Base-by-base conservation (phyloP, 2,329 filamentous ascomycete genomes). In the Alternaria panax region DNA sequence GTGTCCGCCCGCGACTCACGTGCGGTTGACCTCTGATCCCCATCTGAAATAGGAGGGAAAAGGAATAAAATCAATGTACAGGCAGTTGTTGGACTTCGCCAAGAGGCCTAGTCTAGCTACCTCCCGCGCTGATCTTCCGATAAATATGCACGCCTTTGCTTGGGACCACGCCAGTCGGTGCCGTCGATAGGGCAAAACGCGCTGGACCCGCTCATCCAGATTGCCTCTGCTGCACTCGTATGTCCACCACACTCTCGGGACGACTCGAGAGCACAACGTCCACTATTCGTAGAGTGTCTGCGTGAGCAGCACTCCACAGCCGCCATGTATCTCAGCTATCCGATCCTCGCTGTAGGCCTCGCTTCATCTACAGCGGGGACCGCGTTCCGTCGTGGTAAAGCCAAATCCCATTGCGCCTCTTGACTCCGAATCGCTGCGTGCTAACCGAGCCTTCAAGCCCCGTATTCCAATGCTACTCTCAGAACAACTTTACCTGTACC, bases 401-500 rank as follows among this genome's bases (percentile, higher is more conserved):
- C 65, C 59, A 54, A 51, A 57, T 36, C 54, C 36, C 40, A 28
- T 54, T 51, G 51, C 59, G 60, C 63, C 59, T 58, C 43, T 54
- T 57, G 52, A 51, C 63, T 60, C 67, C 64, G 68, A 68, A 68
- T 71, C 66, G 53, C 30, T 55, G 54, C 64, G 55, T 71, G 62
- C 72, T 73, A 68, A 75, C 62, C 38, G 66, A 70, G 65, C 66
- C 67, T 62, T 65, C 59, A 66, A 76, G 66, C 64, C 63, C 60
- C 64, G 24, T 74, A 73, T 64, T 62, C 60, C 58, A 76, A 76
- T 59, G 55, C 54, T 48, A 74, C 70, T 24, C 55, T 60, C 57
- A 65, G 57, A 63, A 55, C 62, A 20, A 58, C 57, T 42, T 41
- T 52, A 41, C 54, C 56, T 32, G 38, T 56, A 36, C 41, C 55